Evolutionary conservation across 176 grass and related monocot genomes (phyloP).

Genomic region (Poa pratensis): DNA sequence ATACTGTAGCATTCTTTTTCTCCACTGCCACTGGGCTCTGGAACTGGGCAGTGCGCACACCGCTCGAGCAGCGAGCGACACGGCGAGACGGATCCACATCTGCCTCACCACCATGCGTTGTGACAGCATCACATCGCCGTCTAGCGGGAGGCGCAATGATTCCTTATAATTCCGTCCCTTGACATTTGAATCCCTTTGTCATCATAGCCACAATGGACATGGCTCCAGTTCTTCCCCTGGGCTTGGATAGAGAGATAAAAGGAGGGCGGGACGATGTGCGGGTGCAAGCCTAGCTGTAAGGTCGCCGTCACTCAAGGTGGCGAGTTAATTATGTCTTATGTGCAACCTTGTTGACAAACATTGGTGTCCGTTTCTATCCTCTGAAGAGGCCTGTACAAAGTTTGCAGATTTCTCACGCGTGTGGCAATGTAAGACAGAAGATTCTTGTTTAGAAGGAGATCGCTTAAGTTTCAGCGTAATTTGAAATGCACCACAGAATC

Average conservation of each 20-base stretch:
- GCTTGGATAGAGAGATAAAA: not conserved
- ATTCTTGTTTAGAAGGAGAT: too few species aligned
- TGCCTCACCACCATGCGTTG: not conserved
- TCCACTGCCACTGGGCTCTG: not conserved
- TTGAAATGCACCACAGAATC: not conserved
- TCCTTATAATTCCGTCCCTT: not conserved
- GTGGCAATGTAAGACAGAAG: too few species aligned
- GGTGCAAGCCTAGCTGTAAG: not conserved
- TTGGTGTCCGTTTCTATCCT: too few species aligned
- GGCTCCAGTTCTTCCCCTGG: too few species aligned
- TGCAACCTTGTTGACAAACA: too few species aligned
- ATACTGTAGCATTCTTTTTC: not conserved
- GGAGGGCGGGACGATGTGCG: not conserved
- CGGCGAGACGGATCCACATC: too few species aligned
- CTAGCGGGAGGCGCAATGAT: conserved; percentile 40
- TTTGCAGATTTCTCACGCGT: too few species aligned
- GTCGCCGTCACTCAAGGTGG: too few species aligned
- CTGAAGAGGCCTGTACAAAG: too few species aligned
- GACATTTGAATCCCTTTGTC: not conserved
- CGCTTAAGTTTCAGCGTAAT: too few species aligned
- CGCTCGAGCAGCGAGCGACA: conserved; percentile 4
- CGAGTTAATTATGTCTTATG: too few species aligned
- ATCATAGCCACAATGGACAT: not conserved
- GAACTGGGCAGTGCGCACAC: not conserved
- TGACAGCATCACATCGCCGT: conserved; percentile 35